Base-by-base conservation (phyloP, 1,284 basidiomycete genomes). In the Naganishia cerealis region DNA sequence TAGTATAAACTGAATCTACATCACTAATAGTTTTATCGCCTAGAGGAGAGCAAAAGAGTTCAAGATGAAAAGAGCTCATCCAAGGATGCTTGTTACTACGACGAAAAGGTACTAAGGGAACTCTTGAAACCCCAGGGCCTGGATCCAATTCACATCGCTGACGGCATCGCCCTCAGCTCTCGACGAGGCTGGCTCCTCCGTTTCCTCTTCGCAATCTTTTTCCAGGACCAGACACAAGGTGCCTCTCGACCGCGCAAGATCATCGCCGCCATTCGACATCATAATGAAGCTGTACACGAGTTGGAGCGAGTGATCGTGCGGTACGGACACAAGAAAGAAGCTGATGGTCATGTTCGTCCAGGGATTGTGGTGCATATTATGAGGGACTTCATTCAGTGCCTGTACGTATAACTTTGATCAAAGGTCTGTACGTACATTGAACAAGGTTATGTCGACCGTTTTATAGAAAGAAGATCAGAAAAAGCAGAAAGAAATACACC, bases 1-100 rank as follows among this genome's bases (percentile, higher is more conserved):
- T 21, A 5, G 43, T n/a, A 3, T 38, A 13, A 16, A 50, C 43
- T 21, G 16, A 46, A 3, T 18, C 13, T 10, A n/a, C n/a, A 21
- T 43, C 18, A 12, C 5, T 8, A 6, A 42, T n/a, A 63, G 61
- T 29, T 63, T 4, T 63, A 63, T n/a, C 61, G 61, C 21, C 42
- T 63, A 50, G 10, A 50, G 13, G 9, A 6, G 0, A 50, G 46
- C 46, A 50, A 50, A 24, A 50, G 46, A 50, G 21, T 50, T 24
- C 8, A 18, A 9, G 46, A 50, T 24, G 46, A 50, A 21, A 50
- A 61, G 43, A 50, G n/a, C 26, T 36, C 43, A 18, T 21, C 43
- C 15, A 29, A 5, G 1, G 42, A 16, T 7, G 26, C 16, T 4
- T n/a, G 42, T 18, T 61, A 33, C 43, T 61, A 48, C 26, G 57